Evolutionary conservation across 2,329 filamentous ascomycete species (phyloP).

Genomic region (Thielaviopsis musarum): DNA sequence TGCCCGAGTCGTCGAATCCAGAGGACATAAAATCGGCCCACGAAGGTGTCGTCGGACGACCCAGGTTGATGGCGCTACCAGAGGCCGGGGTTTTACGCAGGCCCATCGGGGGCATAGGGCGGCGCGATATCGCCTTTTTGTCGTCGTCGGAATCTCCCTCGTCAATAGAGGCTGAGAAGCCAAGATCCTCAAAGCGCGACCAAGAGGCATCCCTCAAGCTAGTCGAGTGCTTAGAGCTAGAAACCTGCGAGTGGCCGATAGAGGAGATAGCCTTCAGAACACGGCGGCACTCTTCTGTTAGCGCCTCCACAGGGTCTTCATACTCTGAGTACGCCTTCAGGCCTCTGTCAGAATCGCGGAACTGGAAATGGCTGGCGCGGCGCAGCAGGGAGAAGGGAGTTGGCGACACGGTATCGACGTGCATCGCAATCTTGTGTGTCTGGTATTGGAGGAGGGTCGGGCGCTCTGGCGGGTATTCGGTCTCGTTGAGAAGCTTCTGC

Average conservation of each 20-base stretch:
- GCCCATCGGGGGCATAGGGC: conserved; percentile 21
- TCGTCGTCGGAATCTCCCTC: conserved; percentile 49
- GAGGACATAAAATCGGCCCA: conserved; percentile 97
- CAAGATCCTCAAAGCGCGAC: conserved; percentile 92
- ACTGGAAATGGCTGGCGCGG: conserved; percentile 87
- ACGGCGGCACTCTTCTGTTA: conserved; percentile 87
- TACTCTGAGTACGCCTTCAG: conserved; percentile 74
- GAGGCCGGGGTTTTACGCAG: conserved; percentile 52
- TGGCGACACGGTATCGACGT: conserved; percentile 85
- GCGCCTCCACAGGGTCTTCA: conserved; percentile 70
- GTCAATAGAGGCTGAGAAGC: conserved; percentile 62
- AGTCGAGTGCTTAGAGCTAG: conserved; percentile 52
- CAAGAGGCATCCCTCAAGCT: conserved; percentile 74
- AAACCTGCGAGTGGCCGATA: conserved; percentile 68
- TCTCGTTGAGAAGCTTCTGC: conserved; percentile 78
- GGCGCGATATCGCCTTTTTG: conserved; percentile 26
- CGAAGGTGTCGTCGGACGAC: conserved; percentile 81
- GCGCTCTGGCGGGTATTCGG: conserved; percentile 77
- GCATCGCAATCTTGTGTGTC: conserved; percentile 88
- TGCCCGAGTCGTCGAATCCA: conserved; percentile 69
- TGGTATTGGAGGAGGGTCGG: conserved; percentile 60
- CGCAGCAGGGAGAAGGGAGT: conserved; percentile 84
- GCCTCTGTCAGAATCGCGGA: conserved; percentile 73
- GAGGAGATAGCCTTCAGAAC: conserved; percentile 79
- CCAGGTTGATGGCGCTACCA: conserved; percentile 41